A percentile compares a stretch with the other conserved stretches of the same genome.
phyloP scores from a whole-genome alignment of 495 filamentous ascomycete species.

The Podospora fimiseda region DNA sequence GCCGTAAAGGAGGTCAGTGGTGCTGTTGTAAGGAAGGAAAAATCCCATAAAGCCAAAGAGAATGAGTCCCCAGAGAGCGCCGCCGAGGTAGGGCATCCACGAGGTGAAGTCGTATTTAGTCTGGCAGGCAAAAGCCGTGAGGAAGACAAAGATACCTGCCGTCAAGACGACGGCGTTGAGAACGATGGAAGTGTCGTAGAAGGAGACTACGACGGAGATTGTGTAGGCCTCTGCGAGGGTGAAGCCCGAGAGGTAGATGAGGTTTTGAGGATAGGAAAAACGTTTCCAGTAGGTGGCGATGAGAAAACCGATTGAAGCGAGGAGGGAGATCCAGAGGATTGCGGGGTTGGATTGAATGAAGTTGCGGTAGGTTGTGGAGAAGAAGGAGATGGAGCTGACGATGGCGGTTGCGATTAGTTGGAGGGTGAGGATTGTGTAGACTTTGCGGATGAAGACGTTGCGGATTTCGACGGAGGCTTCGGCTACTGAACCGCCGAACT shows the following conservation, averaged over 20 bases:
- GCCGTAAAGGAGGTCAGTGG: slow-evolving; percentile 76
- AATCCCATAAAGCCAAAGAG: slow-evolving; percentile 84
- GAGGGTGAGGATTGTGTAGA: slow-evolving; percentile 55
- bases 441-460: slow-evolving; percentile 95
- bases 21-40: slow-evolving; percentile 76
- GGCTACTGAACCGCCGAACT: slow-evolving; percentile 86
- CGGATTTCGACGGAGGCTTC: slow-evolving; percentile 93
- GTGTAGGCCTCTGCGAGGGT: slow-evolving; percentile 90
- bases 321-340: slow-evolving; percentile 79
- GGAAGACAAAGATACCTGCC: slow-evolving; percentile 82
- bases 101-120: slow-evolving; percentile 96
- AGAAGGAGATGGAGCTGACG: slow-evolving; percentile 79
- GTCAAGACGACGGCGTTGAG: slow-evolving; percentile 88
- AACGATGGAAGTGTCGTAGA: slow-evolving; percentile 75
- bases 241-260: slow-evolving; percentile 87
- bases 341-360: slow-evolving; percentile 84
- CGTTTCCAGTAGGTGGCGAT: slow-evolving; percentile 94
- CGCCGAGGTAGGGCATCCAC: slow-evolving; percentile 94
- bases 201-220: slow-evolving; percentile 83
- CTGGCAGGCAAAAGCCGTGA: slow-evolving; percentile 94
- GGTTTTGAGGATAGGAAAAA: slow-evolving; percentile 91
- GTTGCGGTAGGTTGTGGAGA: slow-evolving; percentile 64
- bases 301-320: slow-evolving; percentile 76
- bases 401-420: slow-evolving; percentile 81
- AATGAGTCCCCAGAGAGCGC: slow-evolving; percentile 79